Evolutionary conservation across 2,329 filamentous ascomycete genomes (phyloP).

Genomic region (Colletotrichum higginsianum): DNA sequence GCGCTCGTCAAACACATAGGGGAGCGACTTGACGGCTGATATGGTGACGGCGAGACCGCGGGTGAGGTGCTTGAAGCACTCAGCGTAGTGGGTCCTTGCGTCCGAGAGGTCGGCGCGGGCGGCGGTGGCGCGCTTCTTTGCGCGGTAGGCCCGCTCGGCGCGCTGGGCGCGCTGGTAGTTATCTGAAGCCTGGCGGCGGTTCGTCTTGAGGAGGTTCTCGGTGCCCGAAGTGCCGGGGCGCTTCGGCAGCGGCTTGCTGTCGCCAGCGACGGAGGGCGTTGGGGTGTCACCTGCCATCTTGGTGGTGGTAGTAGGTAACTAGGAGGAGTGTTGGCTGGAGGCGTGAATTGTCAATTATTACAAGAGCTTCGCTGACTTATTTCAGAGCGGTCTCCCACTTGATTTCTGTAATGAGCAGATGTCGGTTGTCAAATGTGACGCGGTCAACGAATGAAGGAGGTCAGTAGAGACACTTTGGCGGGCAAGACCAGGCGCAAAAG

Average conservation of each 20-base stretch:
- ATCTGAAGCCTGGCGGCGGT: conserved; percentile 55
- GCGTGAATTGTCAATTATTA: conserved; percentile 3
- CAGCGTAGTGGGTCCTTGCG: conserved; percentile 56
- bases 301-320: background rate
- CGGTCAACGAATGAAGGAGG: conserved; percentile 28
- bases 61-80: conserved; percentile 55
- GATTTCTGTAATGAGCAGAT: background rate
- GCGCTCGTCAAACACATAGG: conserved; percentile 56
- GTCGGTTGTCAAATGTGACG: background rate
- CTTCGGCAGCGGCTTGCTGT: conserved; percentile 48
- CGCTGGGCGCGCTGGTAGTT: conserved; percentile 55
- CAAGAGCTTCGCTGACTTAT: background rate
- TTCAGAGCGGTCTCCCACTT: background rate
- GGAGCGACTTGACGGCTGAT: conserved; percentile 50
- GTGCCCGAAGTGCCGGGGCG: conserved; percentile 61
- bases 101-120: conserved; percentile 56
- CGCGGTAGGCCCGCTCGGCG: conserved; percentile 58
- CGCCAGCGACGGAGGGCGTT: conserved; percentile 19
- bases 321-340: too few relatives aligned
- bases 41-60: conserved; percentile 51
- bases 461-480: conserved; percentile 30
- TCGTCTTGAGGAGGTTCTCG: conserved; percentile 57
- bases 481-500: conserved; percentile 27
- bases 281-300: conserved; percentile 41
- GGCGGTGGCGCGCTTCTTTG: conserved; percentile 57